Evolutionary conservation across 129 eudicot genomes (phyloP).

Genomic region (Flaveria ramosissima): DNA sequence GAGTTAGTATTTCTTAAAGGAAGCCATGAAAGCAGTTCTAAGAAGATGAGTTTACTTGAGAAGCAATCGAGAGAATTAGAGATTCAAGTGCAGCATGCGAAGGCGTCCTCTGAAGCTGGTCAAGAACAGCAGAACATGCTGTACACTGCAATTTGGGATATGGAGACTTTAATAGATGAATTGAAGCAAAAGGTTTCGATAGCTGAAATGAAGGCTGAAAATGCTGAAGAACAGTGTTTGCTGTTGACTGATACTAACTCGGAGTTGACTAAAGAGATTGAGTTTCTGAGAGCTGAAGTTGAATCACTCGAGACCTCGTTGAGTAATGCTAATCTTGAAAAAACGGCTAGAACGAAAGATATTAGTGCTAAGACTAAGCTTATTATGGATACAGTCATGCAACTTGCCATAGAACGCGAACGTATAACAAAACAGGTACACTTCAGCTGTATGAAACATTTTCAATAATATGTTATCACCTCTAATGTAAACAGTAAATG

Average conservation of each 20-base stretch:
- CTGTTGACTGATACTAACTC: constrained; percentile 60
- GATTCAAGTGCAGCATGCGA: constrained; percentile 64
- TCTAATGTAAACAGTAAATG: constrained; percentile 8
- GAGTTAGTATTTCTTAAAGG: constrained; percentile 75
- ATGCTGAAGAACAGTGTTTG: constrained; percentile 67
- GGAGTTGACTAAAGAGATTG: constrained; percentile 64
- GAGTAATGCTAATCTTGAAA: constrained; percentile 52
- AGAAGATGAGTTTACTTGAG: constrained; percentile 74
- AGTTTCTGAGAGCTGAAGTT: constrained; percentile 49
- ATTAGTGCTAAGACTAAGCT: constrained; percentile 53
- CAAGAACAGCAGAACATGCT: constrained; percentile 90
- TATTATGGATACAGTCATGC: constrained; percentile 76
- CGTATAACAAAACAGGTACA: constrained; percentile 76
- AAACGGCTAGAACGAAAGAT: constrained; percentile 61
- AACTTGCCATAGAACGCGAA: constrained; percentile 81
- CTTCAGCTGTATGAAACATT: background rate
- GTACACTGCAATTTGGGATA: constrained; percentile 96
- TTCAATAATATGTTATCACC: background rate
- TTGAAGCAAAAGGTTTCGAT: constrained; percentile 76
- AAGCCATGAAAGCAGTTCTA: constrained; percentile 55
- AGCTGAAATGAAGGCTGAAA: constrained; percentile 72
- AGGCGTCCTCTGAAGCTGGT: constrained; percentile 78
- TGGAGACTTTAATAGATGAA: constrained; percentile 96
- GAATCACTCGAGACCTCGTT: constrained; percentile 56
- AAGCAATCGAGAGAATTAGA: constrained; percentile 80